Percentiles rank a stretch among this genome's conserved stretches.
These are phyloP conservation scores for Symbiodinium pilosum DNA, from an alignment of 73 alveolate genomes.

Conservation along the genomic window DNA sequence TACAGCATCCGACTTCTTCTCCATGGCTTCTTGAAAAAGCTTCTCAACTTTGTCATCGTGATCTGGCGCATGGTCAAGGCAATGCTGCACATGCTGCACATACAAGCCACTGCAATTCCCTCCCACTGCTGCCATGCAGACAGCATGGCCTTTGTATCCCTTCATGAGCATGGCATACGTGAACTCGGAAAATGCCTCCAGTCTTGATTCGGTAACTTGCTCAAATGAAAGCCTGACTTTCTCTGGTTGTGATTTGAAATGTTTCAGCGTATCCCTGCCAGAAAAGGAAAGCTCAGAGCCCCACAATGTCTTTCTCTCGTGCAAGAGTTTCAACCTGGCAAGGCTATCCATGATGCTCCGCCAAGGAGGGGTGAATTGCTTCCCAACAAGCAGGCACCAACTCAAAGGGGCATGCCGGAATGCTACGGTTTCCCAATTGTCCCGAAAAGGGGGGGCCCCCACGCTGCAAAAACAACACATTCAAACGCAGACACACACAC, in stretches of 20 bases:
- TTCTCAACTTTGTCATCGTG: slow-evolving; percentile 47
- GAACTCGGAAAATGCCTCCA: slow-evolving; percentile 62
- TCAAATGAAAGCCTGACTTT: background rate
- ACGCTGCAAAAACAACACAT: no score
- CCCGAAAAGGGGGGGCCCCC: no score
- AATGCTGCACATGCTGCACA: background rate
- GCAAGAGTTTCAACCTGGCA: slow-evolving; percentile 41
- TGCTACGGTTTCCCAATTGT: no score
- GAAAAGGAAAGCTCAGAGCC: background rate
- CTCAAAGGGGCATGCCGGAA: no score
- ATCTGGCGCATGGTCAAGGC: background rate
- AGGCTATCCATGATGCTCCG: background rate
- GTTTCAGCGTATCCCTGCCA: no score
- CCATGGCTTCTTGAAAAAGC: slow-evolving; percentile 61
- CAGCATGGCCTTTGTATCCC: slow-evolving; percentile 26
- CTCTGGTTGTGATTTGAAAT: background rate
- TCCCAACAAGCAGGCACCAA: no score
- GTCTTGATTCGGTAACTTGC: no score
- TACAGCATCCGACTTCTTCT: slow-evolving; percentile 69
- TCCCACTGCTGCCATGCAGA: background rate
- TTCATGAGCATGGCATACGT: slow-evolving; percentile 80
- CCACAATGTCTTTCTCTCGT: slow-evolving; percentile 26
- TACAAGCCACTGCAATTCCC: background rate
- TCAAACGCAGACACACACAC: no score
- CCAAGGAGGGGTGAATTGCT: background rate